Percentiles rank a stretch among this genome's conserved stretches.
Evolutionary conservation across 2,329 filamentous ascomycete species (phyloP).

Genomic region (Neobulgaria alba): DNA sequence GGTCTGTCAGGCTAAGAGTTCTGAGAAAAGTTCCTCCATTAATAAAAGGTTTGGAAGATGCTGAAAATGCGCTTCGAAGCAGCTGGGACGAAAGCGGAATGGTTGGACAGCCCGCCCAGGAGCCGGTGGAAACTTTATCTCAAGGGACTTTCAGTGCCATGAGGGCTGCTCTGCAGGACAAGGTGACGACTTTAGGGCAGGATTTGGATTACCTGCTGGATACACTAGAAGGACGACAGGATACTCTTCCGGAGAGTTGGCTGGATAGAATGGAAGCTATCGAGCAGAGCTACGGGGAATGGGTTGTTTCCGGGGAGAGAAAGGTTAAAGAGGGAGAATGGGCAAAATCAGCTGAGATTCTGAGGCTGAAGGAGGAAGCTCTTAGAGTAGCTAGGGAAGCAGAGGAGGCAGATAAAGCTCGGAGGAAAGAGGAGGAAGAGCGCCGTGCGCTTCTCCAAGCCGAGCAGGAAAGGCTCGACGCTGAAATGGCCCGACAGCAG

Average conservation of each 20-base stretch:
- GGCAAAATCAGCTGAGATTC: conserved; percentile 23
- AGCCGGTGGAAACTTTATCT: conserved; percentile 12
- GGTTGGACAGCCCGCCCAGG: background rate
- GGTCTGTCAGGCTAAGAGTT: conserved; percentile 69
- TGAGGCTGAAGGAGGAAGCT: conserved; percentile 24
- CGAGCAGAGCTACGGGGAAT: conserved; percentile 70
- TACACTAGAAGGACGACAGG: conserved; percentile 70
- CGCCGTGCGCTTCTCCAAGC: background rate
- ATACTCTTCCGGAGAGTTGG: conserved; percentile 81
- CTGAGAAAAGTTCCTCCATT: conserved; percentile 65
- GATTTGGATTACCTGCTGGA: conserved; percentile 82
- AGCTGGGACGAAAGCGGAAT: conserved; percentile 42
- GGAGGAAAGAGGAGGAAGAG: conserved; percentile 4
- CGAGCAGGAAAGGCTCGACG: conserved; percentile 9
- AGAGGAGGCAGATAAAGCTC: conserved; percentile 9
- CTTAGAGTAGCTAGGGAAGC: conserved; percentile 17
- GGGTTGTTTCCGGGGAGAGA: conserved; percentile 70
- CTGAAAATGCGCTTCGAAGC: conserved; percentile 53
- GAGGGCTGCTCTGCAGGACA: conserved; percentile 54
- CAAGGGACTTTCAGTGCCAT: conserved; percentile 46
- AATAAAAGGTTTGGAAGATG: conserved; percentile 55
- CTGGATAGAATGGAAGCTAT: conserved; percentile 76
- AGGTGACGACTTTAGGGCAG: conserved; percentile 61
- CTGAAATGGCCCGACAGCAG: background rate
- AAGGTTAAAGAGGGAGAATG: conserved; percentile 62